Conservation (phyloP, 495 filamentous ascomycete genomes). For the Talaromyces proteolyticus region DNA sequence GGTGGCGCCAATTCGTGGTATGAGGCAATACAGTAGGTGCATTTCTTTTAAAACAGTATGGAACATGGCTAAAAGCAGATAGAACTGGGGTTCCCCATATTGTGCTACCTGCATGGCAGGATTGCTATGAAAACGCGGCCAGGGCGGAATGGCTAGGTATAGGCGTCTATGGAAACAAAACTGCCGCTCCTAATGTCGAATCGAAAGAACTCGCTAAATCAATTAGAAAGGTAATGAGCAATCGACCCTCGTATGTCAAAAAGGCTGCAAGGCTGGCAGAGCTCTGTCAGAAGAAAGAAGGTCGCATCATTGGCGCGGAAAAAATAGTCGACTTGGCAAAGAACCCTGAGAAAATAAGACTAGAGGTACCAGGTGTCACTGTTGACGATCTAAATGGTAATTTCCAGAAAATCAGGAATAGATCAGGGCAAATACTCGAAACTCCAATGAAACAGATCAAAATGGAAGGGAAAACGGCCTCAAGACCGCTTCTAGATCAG, state of each 20-base stretch:
- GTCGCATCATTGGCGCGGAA: slow-evolving; percentile 13
- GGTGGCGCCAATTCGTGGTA: slow-evolving; percentile 49
- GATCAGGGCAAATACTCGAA: slow-evolving; percentile 9
- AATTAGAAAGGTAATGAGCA: slow-evolving; percentile 20
- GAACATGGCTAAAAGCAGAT: neutral
- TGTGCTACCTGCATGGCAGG: slow-evolving; percentile 44
- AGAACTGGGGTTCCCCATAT: slow-evolving; percentile 46
- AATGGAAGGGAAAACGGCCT: slow-evolving; percentile 1
- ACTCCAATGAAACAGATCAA: slow-evolving; percentile 3
- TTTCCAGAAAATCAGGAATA: slow-evolving; percentile 10
- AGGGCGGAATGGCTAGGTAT: slow-evolving; percentile 42
- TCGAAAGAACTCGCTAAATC: slow-evolving; percentile 24
- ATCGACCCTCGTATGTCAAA: slow-evolving; percentile 15
- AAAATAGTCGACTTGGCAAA: slow-evolving; percentile 16
- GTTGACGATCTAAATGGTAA: slow-evolving; percentile 4
- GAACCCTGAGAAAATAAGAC: slow-evolving; percentile 14
- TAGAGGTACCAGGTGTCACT: slow-evolving; percentile 9
- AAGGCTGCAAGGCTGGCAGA: slow-evolving; percentile 9
- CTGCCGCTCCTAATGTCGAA: slow-evolving; percentile 23
- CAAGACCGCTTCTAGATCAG: slow-evolving; percentile 7
- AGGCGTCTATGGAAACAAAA: slow-evolving; percentile 35
- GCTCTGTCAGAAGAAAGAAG: slow-evolving; percentile 15
- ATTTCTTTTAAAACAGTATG: neutral
- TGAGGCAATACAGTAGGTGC: slow-evolving; percentile 45
- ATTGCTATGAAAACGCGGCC: slow-evolving; percentile 43